phyloP scores from a whole-genome alignment of 495 filamentous ascomycete genomes.

The Chaetomium tenue region DNA sequence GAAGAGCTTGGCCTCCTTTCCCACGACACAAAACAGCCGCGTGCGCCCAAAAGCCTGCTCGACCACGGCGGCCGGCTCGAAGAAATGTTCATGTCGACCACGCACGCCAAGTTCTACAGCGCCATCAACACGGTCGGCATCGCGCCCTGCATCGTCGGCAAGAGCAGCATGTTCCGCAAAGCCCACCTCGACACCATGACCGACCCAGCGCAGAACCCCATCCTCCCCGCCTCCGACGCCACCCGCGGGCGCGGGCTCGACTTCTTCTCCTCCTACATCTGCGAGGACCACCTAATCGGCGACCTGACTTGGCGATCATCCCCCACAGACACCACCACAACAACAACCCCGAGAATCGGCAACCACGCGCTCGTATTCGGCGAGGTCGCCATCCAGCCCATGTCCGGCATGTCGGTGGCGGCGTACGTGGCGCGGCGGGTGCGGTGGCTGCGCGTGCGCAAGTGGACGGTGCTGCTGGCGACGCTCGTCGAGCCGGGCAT shows the following conservation, averaged over 20 bases:
- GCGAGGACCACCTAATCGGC: slow-evolving; percentile 95
- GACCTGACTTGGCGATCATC: slow-evolving; percentile 77
- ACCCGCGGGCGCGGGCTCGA: slow-evolving; percentile 68
- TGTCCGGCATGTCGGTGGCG: slow-evolving; percentile 71
- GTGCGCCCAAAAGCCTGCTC: slow-evolving; percentile 23
- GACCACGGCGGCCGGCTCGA: slow-evolving; percentile 78
- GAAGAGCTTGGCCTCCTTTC: slow-evolving; percentile 26
- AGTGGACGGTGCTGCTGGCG: slow-evolving; percentile 86
- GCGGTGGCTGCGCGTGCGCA: slow-evolving; percentile 89
- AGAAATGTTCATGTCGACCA: slow-evolving; percentile 88
- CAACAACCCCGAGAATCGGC: slow-evolving; percentile 41
- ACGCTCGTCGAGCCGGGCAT: slow-evolving; percentile 94
- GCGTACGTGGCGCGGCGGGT: slow-evolving; percentile 82
- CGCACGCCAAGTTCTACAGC: slow-evolving; percentile 97
- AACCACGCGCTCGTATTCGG: slow-evolving; percentile 84
- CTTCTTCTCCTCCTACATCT: slow-evolving; percentile 93
- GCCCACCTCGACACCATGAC: slow-evolving; percentile 85
- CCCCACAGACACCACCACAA: slow-evolving; percentile 20
- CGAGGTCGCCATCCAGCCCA: slow-evolving; percentile 87
- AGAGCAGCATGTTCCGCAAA: slow-evolving; percentile 96
- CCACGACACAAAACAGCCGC: not conserved
- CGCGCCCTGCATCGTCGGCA: slow-evolving; percentile 92
- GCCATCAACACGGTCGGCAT: slow-evolving; percentile 92
- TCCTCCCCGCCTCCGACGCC: slow-evolving; percentile 45
- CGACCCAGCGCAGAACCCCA: slow-evolving; percentile 46